Evolutionary conservation across 1,139 yeast genomes (phyloP), one percentile per base, ranked within the genome.

Genomic region (Trichomonascaceae sp.): DNA sequence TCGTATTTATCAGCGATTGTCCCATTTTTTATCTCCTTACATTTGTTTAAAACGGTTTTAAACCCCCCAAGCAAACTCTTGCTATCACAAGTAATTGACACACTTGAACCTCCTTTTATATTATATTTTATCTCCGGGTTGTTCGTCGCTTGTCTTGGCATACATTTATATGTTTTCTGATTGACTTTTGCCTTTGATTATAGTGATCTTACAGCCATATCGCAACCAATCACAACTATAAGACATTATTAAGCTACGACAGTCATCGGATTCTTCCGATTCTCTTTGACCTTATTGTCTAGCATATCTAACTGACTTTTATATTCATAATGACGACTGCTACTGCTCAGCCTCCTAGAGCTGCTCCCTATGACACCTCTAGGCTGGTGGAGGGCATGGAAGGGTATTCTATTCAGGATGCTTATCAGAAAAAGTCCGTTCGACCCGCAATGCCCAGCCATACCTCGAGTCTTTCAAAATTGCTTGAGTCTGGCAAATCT

Each of bases 391-490:
- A 51, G n/a, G 22, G 30, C 22, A 22, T 53, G 53, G 30, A 32
- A 12, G 48, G 41, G n/a, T 36, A n/a, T 36, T 36, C 49, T n/a
- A 45, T 53, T 17, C 43, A 50, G 24, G 56, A 53, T 12, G 50
- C 47, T 17, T 53, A 53, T 22, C 56, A 53, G 47, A 53, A 53
- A 24, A 45, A 50, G 13, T 47, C 53, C 20, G 46, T 53, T 19
- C 53, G 51, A 20, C 47, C 53, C 4, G 38, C 50, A 9, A 45
- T 55, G 12, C 52, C 51, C n/a, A 46, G 58, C 3, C 53, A 57
- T n/a, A 52, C 58, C 9, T 56, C 59, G 9, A 58, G 58, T 12
- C 52, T 58, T 30, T 57, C 61, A 12, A 47, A 57, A 39, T 46
- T 58, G 53, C 54, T 58, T 27, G 61, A 57, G 19, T 55, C 59